Conservation (phyloP, 2,329 filamentous ascomycete genomes). For the Simplicillium sp. region DNA sequence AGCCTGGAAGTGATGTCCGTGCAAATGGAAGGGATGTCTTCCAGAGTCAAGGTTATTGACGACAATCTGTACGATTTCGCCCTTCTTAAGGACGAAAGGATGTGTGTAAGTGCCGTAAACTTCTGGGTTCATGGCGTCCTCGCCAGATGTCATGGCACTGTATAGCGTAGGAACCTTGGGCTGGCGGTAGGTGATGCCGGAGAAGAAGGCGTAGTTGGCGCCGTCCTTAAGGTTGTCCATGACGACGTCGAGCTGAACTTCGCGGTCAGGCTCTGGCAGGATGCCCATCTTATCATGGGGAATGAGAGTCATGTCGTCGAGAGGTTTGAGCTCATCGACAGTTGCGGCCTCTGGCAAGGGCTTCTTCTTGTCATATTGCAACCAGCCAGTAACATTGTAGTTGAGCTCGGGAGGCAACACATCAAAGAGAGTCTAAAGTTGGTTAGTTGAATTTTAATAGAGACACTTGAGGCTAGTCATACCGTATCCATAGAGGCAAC, state of each 20-base stretch:
- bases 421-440: constrained; percentile 54
- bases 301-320: constrained; percentile 65
- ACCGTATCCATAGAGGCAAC: constrained; percentile 61
- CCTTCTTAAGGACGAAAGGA: constrained; percentile 57
- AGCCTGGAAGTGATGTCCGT: constrained; percentile 67
- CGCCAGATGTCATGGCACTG: constrained; percentile 56
- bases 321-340: constrained; percentile 53
- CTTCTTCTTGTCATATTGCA: constrained; percentile 43
- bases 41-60: constrained; percentile 68
- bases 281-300: constrained; percentile 57
- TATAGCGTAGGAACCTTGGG: constrained; percentile 77
- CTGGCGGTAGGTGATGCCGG: constrained; percentile 64
- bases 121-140: constrained; percentile 45
- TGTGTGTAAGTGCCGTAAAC: constrained; percentile 61
- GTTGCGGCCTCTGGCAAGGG: constrained; percentile 38
- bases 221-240: constrained; percentile 55
- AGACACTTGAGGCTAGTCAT: constrained; percentile 8
- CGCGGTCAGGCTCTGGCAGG: constrained; percentile 51
- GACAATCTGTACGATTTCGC: constrained; percentile 61
- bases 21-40: constrained; percentile 69
- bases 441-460: constrained; percentile 10
- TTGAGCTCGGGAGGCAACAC: constrained; percentile 57
- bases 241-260: constrained; percentile 53
- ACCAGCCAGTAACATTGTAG: constrained; percentile 57
- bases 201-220: constrained; percentile 55